phyloP scores from a whole-genome alignment of 352 stramenopile genomes.

The Globisporangium solare region DNA sequence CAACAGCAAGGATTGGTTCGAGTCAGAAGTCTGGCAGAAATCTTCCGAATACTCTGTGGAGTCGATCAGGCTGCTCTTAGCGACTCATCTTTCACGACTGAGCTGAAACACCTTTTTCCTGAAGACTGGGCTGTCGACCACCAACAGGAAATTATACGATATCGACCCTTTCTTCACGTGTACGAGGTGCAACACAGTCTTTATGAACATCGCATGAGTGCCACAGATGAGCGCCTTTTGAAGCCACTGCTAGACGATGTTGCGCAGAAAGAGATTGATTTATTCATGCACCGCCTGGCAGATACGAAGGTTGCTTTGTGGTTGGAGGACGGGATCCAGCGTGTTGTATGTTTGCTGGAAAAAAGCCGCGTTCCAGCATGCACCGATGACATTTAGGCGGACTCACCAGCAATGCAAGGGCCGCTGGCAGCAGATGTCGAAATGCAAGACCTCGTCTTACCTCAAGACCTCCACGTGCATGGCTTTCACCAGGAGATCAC shows the following conservation, averaged over 20 bases:
- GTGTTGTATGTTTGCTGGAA: constrained; percentile 1
- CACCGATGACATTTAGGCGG: neutral
- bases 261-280: constrained; percentile 1
- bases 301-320: constrained; percentile 19
- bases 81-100: constrained; percentile 1
- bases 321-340: constrained; percentile 16
- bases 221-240: constrained; percentile 14
- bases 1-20: constrained; percentile 24
- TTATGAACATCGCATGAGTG: constrained; percentile 4
- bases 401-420: neutral
- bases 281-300: constrained; percentile 2
- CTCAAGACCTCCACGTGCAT: neutral
- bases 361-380: neutral
- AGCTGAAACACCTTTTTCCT: constrained; percentile 14
- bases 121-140: constrained; percentile 16
- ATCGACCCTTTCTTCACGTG: constrained; percentile 18
- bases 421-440: constrained; percentile 7
- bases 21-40: constrained; percentile 17
- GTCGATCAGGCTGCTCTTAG: constrained; percentile 5
- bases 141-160: constrained; percentile 19
- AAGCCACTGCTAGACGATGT: constrained; percentile 23
- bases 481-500: neutral
- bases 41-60: constrained; percentile 26
- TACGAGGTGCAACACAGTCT: constrained; percentile 14
- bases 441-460: neutral